Percentiles rank a stretch among this genome's conserved stretches.
Evolutionary conservation across 192 early-diverging fungal species (phyloP).

Genomic region (Umbelopsis ramanniana): DNA sequence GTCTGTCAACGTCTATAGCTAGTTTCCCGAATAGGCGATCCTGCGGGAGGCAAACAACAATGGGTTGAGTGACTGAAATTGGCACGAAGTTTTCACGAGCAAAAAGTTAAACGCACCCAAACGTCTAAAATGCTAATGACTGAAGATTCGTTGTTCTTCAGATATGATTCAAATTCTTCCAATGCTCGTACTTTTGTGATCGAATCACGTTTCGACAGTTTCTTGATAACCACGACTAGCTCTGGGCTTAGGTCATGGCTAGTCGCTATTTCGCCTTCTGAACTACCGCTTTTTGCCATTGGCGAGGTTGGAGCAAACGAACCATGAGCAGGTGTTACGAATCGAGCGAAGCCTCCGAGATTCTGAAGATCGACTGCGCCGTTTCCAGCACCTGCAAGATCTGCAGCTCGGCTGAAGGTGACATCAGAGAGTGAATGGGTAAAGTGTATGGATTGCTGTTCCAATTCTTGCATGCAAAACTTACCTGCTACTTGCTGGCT

Average conservation of each 20-base stretch:
- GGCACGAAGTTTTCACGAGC: conserved; percentile 42
- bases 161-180: conserved; percentile 77
- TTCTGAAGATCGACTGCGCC: conserved; percentile 51
- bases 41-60: conserved; percentile 49
- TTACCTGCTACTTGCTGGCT: conserved; percentile 89
- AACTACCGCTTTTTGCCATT: conserved; percentile 35
- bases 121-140: conserved; percentile 37
- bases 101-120: conserved; percentile 50
- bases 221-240: conserved; percentile 78
- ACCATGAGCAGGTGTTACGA: conserved; percentile 48
- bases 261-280: conserved; percentile 27
- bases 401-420: conserved; percentile 62
- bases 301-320: conserved; percentile 23
- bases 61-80: conserved; percentile 17
- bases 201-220: conserved; percentile 85
- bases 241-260: conserved; percentile 52
- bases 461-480: background rate
- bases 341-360: conserved; percentile 71
- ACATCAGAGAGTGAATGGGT: background rate
- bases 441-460: background rate
- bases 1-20: conserved; percentile 80
- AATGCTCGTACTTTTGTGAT: conserved; percentile 87
- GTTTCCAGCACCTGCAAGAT: conserved; percentile 45
- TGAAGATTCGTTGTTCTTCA: conserved; percentile 42
- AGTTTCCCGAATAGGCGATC: conserved; percentile 67